Evolutionary conservation across 1,284 basidiomycete genomes (phyloP), one percentile per base, ranked within the genome.

Genomic region (Ustilago shanxiensis): DNA sequence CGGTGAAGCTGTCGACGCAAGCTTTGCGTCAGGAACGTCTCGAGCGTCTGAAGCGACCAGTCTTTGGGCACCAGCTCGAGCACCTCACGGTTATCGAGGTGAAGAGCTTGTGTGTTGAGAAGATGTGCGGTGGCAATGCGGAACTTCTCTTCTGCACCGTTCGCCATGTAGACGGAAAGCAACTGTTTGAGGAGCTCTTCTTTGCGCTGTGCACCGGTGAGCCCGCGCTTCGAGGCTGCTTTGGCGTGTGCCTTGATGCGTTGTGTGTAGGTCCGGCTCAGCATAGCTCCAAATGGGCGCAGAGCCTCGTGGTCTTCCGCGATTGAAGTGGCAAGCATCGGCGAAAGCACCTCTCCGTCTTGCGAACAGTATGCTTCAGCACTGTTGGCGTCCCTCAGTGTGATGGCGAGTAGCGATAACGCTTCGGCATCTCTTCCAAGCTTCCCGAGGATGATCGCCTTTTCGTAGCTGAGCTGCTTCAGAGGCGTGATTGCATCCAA

Each of bases 301-400:
- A 77, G 54, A 24, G 56, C 63, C 39, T 54, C 45, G 29, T 69
- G 54, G 14, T 79, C 77, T 18, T 70, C 47, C n/a, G 77, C 77
- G 6, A 83, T 56, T 16, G 59, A 62, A 10, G 62, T 45, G 18
- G 81, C 77, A 14, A 77, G 57, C 64, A 76, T 75, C 6, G 79
- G 72, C 20, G 76, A 71, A 8, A 84, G 60, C 29, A 81, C 77
- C 24, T 67, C 69, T 18, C 81, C 79, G 28, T 69, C 73, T 33
- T 84, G 76, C 24, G 66, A 64, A 55, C 82, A 85, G 58, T 83
- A 82, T 8, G 74, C 72, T 63, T 85, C 82, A 7, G 82, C 73
- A 18, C 81, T 78, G 56, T 74, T 77, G 29, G 77, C 72, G 29
- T 85, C 83, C 14, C 75, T 53, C 14, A 83, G 63, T 10, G 44